Conservation (phyloP, 2,329 filamentous ascomycete species). For the Trichoderma aggressivum region DNA sequence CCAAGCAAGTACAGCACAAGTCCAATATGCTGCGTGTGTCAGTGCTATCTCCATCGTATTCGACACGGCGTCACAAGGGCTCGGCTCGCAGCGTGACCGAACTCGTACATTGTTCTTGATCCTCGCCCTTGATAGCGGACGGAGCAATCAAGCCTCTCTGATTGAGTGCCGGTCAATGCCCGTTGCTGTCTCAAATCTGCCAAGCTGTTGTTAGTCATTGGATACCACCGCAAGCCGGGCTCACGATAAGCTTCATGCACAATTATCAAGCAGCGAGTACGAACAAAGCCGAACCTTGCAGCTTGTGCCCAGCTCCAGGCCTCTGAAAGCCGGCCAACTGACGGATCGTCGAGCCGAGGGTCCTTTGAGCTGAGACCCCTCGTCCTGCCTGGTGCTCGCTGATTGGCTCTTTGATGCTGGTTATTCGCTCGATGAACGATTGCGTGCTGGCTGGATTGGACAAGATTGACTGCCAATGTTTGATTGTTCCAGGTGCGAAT, state of each 20-base stretch:
- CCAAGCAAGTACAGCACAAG: not conserved
- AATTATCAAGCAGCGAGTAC: not conserved
- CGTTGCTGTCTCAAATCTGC: not conserved
- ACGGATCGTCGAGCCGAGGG: not conserved
- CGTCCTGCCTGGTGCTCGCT: not conserved
- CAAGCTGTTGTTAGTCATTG: not conserved
- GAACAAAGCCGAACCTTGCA: not conserved
- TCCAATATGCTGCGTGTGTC: not conserved
- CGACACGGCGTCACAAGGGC: not conserved
- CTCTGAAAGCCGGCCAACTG: not conserved
- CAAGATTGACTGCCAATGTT: not conserved
- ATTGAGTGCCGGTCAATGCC: not conserved
- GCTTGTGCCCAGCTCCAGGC: not conserved
- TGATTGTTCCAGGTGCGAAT: not conserved
- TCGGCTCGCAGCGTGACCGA: not conserved
- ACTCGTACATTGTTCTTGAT: not conserved
- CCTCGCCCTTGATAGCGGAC: not conserved
- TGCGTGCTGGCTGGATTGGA: slow-evolving; percentile 8
- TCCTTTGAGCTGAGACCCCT: not conserved
- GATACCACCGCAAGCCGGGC: not conserved
- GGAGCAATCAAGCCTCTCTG: not conserved
- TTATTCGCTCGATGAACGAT: not conserved
- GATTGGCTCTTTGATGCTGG: not conserved
- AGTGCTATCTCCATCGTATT: not conserved
- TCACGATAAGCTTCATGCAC: slow-evolving; percentile 5